Conservation (phyloP, 176 grass and related monocot species). For the Oryza officinalis region DNA sequence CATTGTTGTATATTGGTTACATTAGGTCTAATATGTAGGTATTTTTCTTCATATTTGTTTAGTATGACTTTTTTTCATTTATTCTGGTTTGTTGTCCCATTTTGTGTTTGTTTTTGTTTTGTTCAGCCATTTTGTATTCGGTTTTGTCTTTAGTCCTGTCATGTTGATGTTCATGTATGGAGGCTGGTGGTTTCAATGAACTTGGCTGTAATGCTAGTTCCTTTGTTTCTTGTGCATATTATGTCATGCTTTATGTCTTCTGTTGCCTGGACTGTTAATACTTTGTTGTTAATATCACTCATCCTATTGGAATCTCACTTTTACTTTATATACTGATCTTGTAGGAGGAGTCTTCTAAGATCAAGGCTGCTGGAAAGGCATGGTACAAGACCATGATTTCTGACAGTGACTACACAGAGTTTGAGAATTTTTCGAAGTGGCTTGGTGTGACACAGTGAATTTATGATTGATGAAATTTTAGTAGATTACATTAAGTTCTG, state of each 20-base stretch:
- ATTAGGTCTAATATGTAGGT: not conserved
- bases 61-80: not conserved
- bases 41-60: not conserved
- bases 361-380: constrained; percentile 66
- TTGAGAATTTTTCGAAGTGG: constrained; percentile 89
- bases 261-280: not conserved
- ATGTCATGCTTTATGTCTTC: not conserved
- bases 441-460: constrained; percentile 72
- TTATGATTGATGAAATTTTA: not conserved
- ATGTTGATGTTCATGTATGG: not conserved
- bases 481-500: not conserved
- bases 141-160: not conserved
- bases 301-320: not conserved
- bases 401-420: constrained; percentile 67
- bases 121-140: not conserved
- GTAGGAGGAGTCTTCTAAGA: constrained; percentile 48
- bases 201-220: not conserved
- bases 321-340: not conserved
- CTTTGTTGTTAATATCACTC: not conserved
- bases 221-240: not conserved
- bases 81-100: not conserved
- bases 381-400: constrained; percentile 95
- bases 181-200: not conserved
- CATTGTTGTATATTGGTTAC: not conserved
- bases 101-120: not conserved